phyloP scores from a whole-genome alignment of 2,329 filamentous ascomycete species.

The Aspergillus quadrilineatus region DNA sequence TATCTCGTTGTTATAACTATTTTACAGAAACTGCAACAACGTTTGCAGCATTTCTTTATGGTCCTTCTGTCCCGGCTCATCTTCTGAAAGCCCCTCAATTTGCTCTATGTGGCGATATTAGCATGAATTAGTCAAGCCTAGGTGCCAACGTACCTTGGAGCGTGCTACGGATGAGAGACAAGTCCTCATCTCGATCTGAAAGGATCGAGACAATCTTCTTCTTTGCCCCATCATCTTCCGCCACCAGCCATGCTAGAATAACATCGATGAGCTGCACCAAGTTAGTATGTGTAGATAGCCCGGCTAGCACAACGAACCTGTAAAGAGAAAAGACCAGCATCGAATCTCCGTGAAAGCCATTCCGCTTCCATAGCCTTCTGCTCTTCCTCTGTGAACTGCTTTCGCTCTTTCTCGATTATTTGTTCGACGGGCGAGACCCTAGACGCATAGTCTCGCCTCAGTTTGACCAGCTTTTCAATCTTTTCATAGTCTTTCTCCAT shows the following conservation, averaged over 20 bases:
- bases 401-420: constrained; percentile 60
- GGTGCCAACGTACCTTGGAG: constrained; percentile 56
- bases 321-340: constrained; percentile 79
- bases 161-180: constrained; percentile 64
- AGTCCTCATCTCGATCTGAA: constrained; percentile 64
- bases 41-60: constrained; percentile 66
- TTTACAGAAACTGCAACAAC: constrained; percentile 46
- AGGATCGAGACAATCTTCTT: constrained; percentile 64
- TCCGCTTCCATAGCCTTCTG: constrained; percentile 64
- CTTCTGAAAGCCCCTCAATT: constrained; percentile 58
- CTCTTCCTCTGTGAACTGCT: constrained; percentile 56
- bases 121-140: not conserved
- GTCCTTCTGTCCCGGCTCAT: constrained; percentile 54
- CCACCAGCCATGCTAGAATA: constrained; percentile 83
- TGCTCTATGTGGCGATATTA: constrained; percentile 50
- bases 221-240: constrained; percentile 78
- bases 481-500: constrained; percentile 93
- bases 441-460: constrained; percentile 69
- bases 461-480: constrained; percentile 66
- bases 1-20: not conserved
- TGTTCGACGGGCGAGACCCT: constrained; percentile 63
- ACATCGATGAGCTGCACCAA: constrained; percentile 66
- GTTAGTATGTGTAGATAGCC: not conserved
- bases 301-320: constrained; percentile 51
- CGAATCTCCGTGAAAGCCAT: constrained; percentile 72